Evolutionary conservation across 257 asterid genomes (phyloP).

Genomic region (Lavandula angustifolia): DNA sequence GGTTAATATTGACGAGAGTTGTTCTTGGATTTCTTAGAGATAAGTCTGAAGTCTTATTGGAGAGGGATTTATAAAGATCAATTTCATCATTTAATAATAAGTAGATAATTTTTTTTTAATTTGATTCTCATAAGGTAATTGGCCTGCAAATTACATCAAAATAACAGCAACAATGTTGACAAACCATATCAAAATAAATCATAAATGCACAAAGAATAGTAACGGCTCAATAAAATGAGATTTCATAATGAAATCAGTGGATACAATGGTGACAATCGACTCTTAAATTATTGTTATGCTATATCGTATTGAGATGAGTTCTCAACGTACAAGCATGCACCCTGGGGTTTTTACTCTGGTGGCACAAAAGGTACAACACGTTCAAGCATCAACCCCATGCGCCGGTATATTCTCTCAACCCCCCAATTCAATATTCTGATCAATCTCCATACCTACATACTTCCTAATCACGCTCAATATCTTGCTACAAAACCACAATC

Average conservation of each 20-base stretch:
- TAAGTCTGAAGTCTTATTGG: too few relatives aligned
- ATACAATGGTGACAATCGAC: neutral
- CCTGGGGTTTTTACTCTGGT: neutral
- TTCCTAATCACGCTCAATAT: constrained; percentile 24
- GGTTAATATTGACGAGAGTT: too few relatives aligned
- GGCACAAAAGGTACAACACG: constrained; percentile 20
- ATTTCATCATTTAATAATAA: too few relatives aligned
- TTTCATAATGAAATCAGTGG: neutral
- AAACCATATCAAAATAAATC: too few relatives aligned
- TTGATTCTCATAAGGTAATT: too few relatives aligned
- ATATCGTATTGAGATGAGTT: constrained; percentile 3
- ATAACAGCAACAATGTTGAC: too few relatives aligned
- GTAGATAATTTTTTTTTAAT: too few relatives aligned
- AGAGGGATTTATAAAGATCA: too few relatives aligned
- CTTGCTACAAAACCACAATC: constrained; percentile 13
- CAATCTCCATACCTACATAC: constrained; percentile 18
- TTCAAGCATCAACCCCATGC: constrained; percentile 8
- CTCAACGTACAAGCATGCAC: constrained; percentile 5
- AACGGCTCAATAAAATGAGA: neutral
- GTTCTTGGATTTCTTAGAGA: too few relatives aligned
- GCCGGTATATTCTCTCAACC: constrained; percentile 7
- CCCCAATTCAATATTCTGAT: constrained; percentile 17
- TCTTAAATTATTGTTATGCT: neutral
- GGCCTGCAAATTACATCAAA: too few relatives aligned
- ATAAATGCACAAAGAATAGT: too few relatives aligned